Base-by-base conservation (phyloP, 2,329 filamentous ascomycete species). In the Sarocladiaceae sp. region DNA sequence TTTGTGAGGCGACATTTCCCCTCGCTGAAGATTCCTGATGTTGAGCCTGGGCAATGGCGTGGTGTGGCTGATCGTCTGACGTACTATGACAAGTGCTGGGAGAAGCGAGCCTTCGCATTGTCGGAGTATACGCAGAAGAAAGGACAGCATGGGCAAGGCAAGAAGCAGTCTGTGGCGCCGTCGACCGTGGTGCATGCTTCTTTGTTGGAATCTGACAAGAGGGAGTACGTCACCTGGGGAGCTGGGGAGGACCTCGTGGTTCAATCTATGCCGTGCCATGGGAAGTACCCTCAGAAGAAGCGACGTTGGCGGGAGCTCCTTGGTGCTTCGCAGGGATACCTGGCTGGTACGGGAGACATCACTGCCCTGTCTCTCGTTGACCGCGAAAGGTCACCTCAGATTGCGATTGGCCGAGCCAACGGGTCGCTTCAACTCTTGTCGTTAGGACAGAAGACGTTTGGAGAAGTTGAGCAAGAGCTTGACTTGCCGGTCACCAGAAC, bases 21-120 rank as follows among this genome's bases (percentile, higher is more conserved):
- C 1, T 72, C 70, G 3, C 60, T 76, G 5, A 54, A 57, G 1
- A 56, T 74, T 1, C 66, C 71, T 0, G 62, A 53, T 42, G 60
- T 40, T 31, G 52, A 40, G 2, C 54, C 42, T n/a, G 55, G 55
- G 2, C 57, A 53, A 15, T 79, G 76, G 67, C 55, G 58, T 11
- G 57, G 62, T 12, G 62, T 75, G 23, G 77, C 77, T 6, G 66
- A 73, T 23, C 70, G 68, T 1, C 60, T 79, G 39, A 79, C 78
- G 1, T 75, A 73, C 56, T 72, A 80, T 51, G 72, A 75, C 25
- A 70, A 77, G 5, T 77, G 74, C 57, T 82, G 78, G 79, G 78
- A 80, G 47, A 71, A 69, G 50, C 71, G 76, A 18, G 66, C 67
- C 15, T 70, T 80, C 52, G 66, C 67, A 47, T 61, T 69, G 13